Evolutionary conservation across 495 filamentous ascomycete species (phyloP).

Genomic region (Chaetomium fimeti): DNA sequence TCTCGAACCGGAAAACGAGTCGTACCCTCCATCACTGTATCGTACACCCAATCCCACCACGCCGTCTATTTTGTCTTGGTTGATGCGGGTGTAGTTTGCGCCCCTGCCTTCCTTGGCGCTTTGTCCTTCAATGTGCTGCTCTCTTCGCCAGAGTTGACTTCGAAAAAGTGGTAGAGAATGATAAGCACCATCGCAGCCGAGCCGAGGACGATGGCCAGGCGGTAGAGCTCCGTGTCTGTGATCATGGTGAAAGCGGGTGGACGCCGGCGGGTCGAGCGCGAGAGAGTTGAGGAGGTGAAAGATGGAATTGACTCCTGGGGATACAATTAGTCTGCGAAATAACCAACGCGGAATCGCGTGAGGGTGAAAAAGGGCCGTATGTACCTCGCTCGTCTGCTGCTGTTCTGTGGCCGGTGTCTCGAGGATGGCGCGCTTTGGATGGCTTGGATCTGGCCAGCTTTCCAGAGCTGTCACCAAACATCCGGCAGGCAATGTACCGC

Average conservation of each 20-base stretch:
- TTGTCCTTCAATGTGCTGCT: slow-evolving; percentile 58
- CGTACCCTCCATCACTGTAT: slow-evolving; percentile 4
- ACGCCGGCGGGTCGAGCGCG: slow-evolving; percentile 2
- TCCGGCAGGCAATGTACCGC: slow-evolving; percentile 17
- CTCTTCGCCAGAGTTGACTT: slow-evolving; percentile 72
- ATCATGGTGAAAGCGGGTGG: slow-evolving; percentile 60
- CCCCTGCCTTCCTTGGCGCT: slow-evolving; percentile 57
- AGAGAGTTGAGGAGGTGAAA: neutral
- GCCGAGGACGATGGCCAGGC: slow-evolving; percentile 90
- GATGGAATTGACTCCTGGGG: neutral
- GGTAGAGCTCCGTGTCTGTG: slow-evolving; percentile 78
- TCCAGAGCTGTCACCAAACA: slow-evolving; percentile 19
- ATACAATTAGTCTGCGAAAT: neutral
- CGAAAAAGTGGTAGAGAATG: slow-evolving; percentile 93
- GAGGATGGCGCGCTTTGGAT: slow-evolving; percentile 6
- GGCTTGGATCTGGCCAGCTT: slow-evolving; percentile 35
- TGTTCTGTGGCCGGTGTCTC: neutral
- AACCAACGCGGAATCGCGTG: neutral
- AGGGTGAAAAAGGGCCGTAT: neutral
- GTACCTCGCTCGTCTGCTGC: slow-evolving; percentile 13
- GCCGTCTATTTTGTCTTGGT: slow-evolving; percentile 29
- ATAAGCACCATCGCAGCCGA: slow-evolving; percentile 90
- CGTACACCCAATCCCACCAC: slow-evolving; percentile 20
- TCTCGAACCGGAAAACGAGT: neutral
- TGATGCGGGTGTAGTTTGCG: slow-evolving; percentile 49